Conservation (phyloP, 106 monocot species). For the Allium sativum region DNA sequence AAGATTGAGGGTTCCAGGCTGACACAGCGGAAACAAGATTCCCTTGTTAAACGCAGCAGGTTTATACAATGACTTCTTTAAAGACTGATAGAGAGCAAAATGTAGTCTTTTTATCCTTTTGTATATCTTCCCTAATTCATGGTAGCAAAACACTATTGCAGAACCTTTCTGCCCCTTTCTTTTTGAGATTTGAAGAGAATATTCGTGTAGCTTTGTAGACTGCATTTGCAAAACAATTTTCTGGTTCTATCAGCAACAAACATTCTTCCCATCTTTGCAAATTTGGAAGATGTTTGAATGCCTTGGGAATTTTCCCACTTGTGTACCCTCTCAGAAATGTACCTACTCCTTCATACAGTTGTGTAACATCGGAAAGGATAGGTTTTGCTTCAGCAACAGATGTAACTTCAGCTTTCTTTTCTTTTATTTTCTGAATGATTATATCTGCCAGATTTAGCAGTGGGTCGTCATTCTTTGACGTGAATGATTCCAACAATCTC, state of each 20-base stretch:
- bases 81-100: conserved; percentile 80
- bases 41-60: conserved; percentile 96
- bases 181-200: conserved; percentile 73
- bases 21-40: conserved; percentile 79
- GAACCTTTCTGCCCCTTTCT: conserved; percentile 54
- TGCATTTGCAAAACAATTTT: conserved; percentile 89
- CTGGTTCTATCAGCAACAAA: conserved; percentile 74
- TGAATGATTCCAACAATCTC: conserved; percentile 60
- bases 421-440: conserved; percentile 70
- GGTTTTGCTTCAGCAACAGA: conserved; percentile 42
- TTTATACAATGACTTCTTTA: conserved; percentile 87
- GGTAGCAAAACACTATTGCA: conserved; percentile 75
- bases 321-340: conserved; percentile 75
- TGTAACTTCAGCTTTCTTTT: conserved; percentile 56
- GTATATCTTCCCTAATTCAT: conserved; percentile 85
- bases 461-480: conserved; percentile 39
- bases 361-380: conserved; percentile 49
- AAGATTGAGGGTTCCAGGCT: conserved; percentile 64
- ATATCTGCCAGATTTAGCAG: conserved; percentile 70
- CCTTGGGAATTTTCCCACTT: conserved; percentile 84
- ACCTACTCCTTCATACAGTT: conserved; percentile 76
- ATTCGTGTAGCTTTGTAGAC: conserved; percentile 88
- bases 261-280: conserved; percentile 79
- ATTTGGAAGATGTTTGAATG: conserved; percentile 74
- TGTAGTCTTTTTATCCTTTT: conserved; percentile 84